Percentiles rank a stretch among this genome's conserved stretches.
phyloP scores from a whole-genome alignment of 768 basidiomycete species.

The Phlegmacium glaucopus region DNA sequence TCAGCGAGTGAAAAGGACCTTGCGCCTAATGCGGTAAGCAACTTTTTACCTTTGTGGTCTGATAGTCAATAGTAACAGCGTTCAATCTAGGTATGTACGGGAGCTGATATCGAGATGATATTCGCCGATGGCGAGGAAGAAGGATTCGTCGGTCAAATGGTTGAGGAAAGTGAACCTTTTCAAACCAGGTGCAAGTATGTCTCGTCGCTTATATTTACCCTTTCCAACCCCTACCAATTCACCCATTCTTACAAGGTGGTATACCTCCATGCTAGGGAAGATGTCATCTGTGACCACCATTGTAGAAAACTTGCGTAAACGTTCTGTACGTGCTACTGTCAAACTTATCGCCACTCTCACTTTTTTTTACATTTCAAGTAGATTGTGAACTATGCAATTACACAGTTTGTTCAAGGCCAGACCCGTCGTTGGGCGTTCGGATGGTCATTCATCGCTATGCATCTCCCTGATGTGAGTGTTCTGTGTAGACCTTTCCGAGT shows the following conservation, averaged over 20 bases:
- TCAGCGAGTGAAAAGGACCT: constrained; percentile 63
- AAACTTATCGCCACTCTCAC: background rate
- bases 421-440: constrained; percentile 91
- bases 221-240: background rate
- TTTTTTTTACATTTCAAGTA: too few species aligned
- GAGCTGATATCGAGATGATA: constrained; percentile 85
- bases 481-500: background rate
- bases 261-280: constrained; percentile 90
- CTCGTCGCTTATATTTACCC: background rate
- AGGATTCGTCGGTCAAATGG: constrained; percentile 72
- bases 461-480: constrained; percentile 73
- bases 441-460: constrained; percentile 70
- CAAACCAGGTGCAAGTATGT: constrained; percentile 59
- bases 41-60: background rate
- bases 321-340: constrained; percentile 28
- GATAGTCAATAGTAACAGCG: background rate
- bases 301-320: constrained; percentile 47
- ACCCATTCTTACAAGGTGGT: constrained; percentile 51
- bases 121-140: constrained; percentile 79
- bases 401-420: constrained; percentile 80
- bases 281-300: constrained; percentile 67
- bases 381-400: constrained; percentile 86
- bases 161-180: constrained; percentile 62
- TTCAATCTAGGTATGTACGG: constrained; percentile 70
- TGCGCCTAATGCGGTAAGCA: constrained; percentile 66